phyloP scores from a whole-genome alignment of 805 yeast genomes.

The Cyberlindnera xylosilytica region DNA sequence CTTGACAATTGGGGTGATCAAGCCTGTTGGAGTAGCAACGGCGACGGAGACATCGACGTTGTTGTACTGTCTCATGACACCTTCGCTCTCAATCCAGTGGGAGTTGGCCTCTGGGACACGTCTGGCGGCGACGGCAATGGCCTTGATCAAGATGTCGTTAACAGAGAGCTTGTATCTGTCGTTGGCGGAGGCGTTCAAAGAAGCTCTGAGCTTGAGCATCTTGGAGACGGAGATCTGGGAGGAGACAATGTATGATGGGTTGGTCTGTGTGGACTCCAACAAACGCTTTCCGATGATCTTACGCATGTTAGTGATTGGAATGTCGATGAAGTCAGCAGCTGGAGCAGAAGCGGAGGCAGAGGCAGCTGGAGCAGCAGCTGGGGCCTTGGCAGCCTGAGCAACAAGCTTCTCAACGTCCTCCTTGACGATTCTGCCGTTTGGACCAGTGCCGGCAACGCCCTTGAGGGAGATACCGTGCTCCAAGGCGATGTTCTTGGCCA shows the following conservation, averaged over 20 bases:
- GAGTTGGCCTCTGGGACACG: conserved; percentile 94
- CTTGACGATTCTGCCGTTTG: conserved; percentile 90
- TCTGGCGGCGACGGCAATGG: conserved; percentile 83
- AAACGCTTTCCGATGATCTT: conserved; percentile 88
- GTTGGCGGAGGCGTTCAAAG: conserved; percentile 80
- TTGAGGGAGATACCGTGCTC: conserved; percentile 88
- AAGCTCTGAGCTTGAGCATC: conserved; percentile 85
- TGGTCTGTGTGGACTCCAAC: conserved; percentile 75
- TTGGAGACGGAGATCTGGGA: conserved; percentile 84
- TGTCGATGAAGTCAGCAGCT: conserved; percentile 67
- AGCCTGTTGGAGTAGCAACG: conserved; percentile 96
- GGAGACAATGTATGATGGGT: conserved; percentile 92
- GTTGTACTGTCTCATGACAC: conserved; percentile 86
- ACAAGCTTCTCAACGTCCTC: conserved; percentile 79
- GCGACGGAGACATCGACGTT: conserved; percentile 97
- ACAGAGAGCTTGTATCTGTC: conserved; percentile 90
- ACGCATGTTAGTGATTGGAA: conserved; percentile 90
- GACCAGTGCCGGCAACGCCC: conserved; percentile 88
- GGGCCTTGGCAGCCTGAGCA: conserved; percentile 39
- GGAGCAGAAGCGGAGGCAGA: conserved; percentile 43
- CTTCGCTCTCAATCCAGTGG: conserved; percentile 86
- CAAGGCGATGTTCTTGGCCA: conserved; percentile 89
- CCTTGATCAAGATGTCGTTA: conserved; percentile 92
- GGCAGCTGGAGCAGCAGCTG: conserved; percentile 41
- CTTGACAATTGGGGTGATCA: conserved; percentile 93